These are phyloP conservation scores for Podospora comata DNA, from an alignment of 495 filamentous ascomycete genomes.

Conservation along the genomic window DNA sequence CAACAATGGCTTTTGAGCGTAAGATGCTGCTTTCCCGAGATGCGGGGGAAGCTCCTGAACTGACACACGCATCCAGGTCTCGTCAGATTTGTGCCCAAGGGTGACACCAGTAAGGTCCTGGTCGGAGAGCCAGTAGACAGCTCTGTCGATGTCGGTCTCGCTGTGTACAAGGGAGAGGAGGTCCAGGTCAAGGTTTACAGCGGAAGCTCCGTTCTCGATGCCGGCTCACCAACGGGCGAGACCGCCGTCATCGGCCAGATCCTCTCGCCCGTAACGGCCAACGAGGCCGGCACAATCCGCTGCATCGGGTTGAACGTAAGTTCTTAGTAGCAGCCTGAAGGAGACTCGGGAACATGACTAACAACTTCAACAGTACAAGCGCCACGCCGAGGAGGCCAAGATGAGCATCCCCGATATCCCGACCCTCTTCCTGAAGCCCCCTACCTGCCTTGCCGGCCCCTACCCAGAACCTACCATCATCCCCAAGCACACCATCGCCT, in stretches of 20 bases:
- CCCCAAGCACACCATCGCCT: slow-evolving; percentile 41
- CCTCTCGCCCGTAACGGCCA: slow-evolving; percentile 53
- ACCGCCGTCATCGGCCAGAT: slow-evolving; percentile 51
- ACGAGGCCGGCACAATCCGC: slow-evolving; percentile 45
- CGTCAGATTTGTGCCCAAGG: slow-evolving; percentile 58
- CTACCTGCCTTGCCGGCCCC: slow-evolving; percentile 42
- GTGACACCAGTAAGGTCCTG: slow-evolving; percentile 46
- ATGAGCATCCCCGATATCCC: slow-evolving; percentile 45
- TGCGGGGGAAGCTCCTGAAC: neutral
- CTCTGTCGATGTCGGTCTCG: slow-evolving; percentile 53
- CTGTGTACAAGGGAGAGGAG: slow-evolving; percentile 52
- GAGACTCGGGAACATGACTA: slow-evolving; percentile 1
- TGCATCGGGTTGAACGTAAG: slow-evolving; percentile 49
- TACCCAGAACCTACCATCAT: slow-evolving; percentile 47
- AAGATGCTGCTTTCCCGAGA: neutral
- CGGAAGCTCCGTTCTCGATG: slow-evolving; percentile 52
- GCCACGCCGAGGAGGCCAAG: slow-evolving; percentile 46
- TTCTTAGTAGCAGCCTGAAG: slow-evolving; percentile 7
- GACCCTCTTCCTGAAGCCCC: slow-evolving; percentile 45
- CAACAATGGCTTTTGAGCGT: slow-evolving; percentile 9
- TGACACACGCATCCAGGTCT: slow-evolving; percentile 42
- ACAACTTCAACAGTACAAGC: slow-evolving; percentile 40
- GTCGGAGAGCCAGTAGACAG: slow-evolving; percentile 56
- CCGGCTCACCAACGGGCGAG: slow-evolving; percentile 47
- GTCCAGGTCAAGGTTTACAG: slow-evolving; percentile 54